phyloP scores from a whole-genome alignment of 2,329 filamentous ascomycete genomes.

The Colletotrichum abscissum region DNA sequence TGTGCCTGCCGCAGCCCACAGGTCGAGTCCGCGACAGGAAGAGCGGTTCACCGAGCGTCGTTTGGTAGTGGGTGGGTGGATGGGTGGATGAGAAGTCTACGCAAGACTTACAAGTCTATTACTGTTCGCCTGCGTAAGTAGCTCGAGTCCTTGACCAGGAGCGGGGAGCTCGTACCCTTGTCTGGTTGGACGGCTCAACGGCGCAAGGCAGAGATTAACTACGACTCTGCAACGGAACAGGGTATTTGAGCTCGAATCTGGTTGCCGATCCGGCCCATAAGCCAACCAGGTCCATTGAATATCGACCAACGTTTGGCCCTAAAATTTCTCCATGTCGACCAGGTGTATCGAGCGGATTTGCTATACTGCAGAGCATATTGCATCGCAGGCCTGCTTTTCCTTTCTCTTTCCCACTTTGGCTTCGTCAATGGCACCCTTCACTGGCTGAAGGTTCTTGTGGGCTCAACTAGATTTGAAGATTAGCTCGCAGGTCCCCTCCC shows the following conservation, averaged over 20 bases:
- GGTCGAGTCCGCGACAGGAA: not conserved
- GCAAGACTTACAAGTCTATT: not conserved
- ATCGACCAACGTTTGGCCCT: slow-evolving; percentile 6
- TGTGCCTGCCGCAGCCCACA: not conserved
- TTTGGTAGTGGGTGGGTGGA: slow-evolving; percentile 1
- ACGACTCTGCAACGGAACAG: slow-evolving; percentile 14
- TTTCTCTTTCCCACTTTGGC: not conserved
- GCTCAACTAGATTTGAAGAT: not conserved
- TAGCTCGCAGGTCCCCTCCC: not conserved
- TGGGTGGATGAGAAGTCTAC: not conserved
- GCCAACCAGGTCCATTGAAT: not conserved
- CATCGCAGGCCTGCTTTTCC: not conserved
- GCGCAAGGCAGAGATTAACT: not conserved
- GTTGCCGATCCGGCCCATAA: slow-evolving; percentile 4
- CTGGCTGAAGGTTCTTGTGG: not conserved
- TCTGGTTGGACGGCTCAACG: not conserved
- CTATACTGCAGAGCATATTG: not conserved
- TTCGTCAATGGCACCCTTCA: not conserved
- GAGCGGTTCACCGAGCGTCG: slow-evolving; percentile 1
- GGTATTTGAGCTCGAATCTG: slow-evolving; percentile 12
- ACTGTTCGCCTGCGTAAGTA: not conserved
- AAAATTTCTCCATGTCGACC: slow-evolving; percentile 7
- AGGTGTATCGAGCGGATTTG: not conserved
- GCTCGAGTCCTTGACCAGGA: not conserved
- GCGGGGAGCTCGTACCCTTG: not conserved